These are phyloP conservation scores for Kentomonas sorsogonicus DNA, from an alignment of 208 protist species.

Conservation along the genomic window DNA sequence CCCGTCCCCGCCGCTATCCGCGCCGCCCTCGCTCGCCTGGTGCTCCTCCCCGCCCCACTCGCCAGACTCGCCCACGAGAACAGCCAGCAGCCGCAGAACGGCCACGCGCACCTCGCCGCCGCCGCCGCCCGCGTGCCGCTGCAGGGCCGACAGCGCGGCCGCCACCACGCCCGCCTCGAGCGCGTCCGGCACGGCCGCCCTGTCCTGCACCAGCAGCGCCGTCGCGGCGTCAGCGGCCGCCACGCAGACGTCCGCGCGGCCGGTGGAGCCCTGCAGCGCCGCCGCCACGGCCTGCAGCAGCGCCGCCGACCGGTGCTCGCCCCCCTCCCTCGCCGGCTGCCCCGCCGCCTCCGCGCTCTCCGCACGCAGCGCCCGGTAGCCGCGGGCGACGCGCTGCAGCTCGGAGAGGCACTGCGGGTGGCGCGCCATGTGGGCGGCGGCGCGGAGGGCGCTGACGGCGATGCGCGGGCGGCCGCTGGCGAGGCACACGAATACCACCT, in stretches of 20 bases:
- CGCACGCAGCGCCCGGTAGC: slow-evolving; percentile 1
- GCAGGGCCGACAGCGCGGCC: slow-evolving; percentile 29
- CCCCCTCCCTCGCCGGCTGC: background rate
- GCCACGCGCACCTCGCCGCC: slow-evolving; percentile 25
- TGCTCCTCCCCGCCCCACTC: background rate
- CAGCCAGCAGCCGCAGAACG: slow-evolving; percentile 32
- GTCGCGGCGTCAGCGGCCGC: slow-evolving; percentile 9
- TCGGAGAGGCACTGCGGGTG: slow-evolving; percentile 49
- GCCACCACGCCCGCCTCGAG: slow-evolving; percentile 30
- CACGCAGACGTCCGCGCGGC: too few relatives aligned
- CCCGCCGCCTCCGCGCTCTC: too few relatives aligned
- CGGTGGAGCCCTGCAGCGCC: too few relatives aligned
- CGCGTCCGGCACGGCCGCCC: slow-evolving; percentile 17
- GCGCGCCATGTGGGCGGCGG: slow-evolving; percentile 29
- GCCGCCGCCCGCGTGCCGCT: slow-evolving; percentile 21
- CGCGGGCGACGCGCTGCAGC: slow-evolving; percentile 25
- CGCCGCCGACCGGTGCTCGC: background rate
- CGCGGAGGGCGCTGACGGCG: slow-evolving; percentile 34
- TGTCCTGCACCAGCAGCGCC: slow-evolving; percentile 8
- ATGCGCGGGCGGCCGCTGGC: slow-evolving; percentile 36
- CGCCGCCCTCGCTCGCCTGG: background rate
- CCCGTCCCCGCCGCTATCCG: background rate
- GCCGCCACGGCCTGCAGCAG: too few relatives aligned
- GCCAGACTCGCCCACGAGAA: slow-evolving; percentile 27
- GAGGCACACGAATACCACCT: slow-evolving; percentile 38